Percentiles rank a stretch among this genome's conserved stretches.
These are phyloP conservation scores for Leucaena leucocephala DNA, from an alignment of 306 rosid genomes.

Conservation along the genomic window DNA sequence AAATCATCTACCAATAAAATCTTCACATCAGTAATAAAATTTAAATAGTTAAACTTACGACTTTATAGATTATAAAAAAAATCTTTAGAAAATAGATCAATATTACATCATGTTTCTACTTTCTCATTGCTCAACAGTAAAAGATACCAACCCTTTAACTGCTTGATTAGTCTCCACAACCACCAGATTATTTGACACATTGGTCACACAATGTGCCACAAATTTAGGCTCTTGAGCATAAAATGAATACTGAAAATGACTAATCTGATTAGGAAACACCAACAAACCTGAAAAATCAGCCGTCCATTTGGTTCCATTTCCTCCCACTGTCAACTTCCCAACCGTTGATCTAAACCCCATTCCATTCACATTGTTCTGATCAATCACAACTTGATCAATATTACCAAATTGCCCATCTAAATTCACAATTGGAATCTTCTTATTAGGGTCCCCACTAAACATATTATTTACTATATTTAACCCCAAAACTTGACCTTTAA, in stretches of 20 bases:
- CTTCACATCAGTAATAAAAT: too few relatives aligned
- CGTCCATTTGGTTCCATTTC: constrained; percentile 61
- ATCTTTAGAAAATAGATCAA: too few relatives aligned
- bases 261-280: constrained; percentile 60
- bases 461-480: constrained; percentile 61
- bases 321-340: constrained; percentile 47
- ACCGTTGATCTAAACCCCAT: constrained; percentile 66
- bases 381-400: constrained; percentile 71
- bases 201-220: constrained; percentile 55
- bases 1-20: too few relatives aligned
- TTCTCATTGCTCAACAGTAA: too few relatives aligned
- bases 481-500: constrained; percentile 58
- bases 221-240: constrained; percentile 47
- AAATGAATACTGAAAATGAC: constrained; percentile 56
- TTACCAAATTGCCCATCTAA: constrained; percentile 56
- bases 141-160: not conserved
- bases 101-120: too few relatives aligned
- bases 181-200: not conserved
- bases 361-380: constrained; percentile 62
- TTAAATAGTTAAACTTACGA: too few relatives aligned
- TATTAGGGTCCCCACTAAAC: constrained; percentile 56
- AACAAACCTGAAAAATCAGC: constrained; percentile 59
- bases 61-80: too few relatives aligned
- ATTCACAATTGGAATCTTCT: constrained; percentile 50
- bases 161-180: not conserved